phyloP scores from a whole-genome alignment of 805 yeast species.

The Metschnikowia cubensis region DNA sequence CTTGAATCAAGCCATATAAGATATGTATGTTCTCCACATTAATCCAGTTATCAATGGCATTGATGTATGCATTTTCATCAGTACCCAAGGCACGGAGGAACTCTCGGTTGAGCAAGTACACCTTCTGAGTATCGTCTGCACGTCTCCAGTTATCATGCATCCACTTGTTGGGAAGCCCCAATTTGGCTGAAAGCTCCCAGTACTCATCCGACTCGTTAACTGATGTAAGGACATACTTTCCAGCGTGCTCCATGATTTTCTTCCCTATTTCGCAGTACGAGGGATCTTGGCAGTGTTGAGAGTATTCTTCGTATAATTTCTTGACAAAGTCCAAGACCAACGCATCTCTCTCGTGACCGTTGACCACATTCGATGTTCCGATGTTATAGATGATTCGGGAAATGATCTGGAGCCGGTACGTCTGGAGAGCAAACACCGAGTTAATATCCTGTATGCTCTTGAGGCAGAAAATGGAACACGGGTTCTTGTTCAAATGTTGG shows the following conservation, averaged over 20 bases:
- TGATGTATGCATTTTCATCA: constrained; percentile 16
- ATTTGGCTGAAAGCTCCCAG: constrained; percentile 21
- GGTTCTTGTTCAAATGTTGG: constrained; percentile 15
- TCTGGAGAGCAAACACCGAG: constrained; percentile 18
- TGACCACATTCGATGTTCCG: constrained; percentile 3
- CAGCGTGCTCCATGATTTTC: constrained; percentile 22
- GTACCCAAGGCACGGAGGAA: constrained; percentile 20
- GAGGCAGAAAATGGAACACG: constrained; percentile 17
- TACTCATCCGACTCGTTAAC: constrained; percentile 14
- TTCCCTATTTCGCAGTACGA: constrained; percentile 31
- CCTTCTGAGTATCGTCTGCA: constrained; percentile 21
- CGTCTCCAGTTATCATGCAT: constrained; percentile 23
- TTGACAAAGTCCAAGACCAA: constrained; percentile 21
- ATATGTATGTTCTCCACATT: constrained; percentile 18
- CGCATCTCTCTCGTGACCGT: constrained; percentile 11
- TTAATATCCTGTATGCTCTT: constrained; percentile 20
- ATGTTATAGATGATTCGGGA: constrained; percentile 20
- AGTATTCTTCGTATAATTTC: constrained; percentile 25
- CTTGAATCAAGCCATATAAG: constrained; percentile 27
- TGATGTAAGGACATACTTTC: constrained; percentile 13
- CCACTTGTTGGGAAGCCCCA: constrained; percentile 27
- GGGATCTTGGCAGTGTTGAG: constrained; percentile 19
- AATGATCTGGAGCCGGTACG: constrained; percentile 19
- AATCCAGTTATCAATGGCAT: constrained; percentile 24
- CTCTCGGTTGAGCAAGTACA: constrained; percentile 26